Conservation (phyloP, 805 yeast genomes). For the Maudiozyma serrabonitensis region DNA sequence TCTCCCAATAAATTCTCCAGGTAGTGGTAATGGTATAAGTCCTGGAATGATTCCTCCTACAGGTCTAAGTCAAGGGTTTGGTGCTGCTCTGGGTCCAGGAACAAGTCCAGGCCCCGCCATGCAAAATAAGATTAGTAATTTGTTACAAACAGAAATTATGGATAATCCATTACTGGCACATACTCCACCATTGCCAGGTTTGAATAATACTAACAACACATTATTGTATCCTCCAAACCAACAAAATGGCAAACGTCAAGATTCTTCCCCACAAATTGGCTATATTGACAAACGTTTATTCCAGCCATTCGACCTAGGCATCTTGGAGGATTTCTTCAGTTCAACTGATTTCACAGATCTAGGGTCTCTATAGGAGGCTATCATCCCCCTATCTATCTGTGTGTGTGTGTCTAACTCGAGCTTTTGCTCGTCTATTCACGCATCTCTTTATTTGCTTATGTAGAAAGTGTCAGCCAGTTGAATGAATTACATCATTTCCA, state of each 20-base stretch:
- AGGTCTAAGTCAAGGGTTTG: not conserved
- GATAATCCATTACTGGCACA: not conserved
- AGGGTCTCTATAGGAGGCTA: constrained; percentile 7
- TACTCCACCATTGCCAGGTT: not conserved
- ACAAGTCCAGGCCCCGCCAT: not conserved
- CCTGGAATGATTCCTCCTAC: not conserved
- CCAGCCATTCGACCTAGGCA: constrained; percentile 13
- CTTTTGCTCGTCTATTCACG: not conserved
- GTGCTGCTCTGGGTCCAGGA: not conserved
- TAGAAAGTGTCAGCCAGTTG: too few relatives aligned
- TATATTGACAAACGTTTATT: not conserved
- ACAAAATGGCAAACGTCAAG: not conserved
- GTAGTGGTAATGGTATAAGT: not conserved
- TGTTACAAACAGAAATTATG: not conserved
- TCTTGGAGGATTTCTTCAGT: constrained; percentile 22
- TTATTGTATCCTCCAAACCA: not conserved
- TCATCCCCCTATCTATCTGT: not conserved
- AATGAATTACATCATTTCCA: too few relatives aligned
- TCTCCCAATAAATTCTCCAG: not conserved
- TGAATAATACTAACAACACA: not conserved
- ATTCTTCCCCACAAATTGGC: not conserved
- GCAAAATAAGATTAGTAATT: not conserved
- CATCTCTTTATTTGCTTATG: not conserved
- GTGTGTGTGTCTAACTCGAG: not conserved
- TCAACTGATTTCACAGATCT: constrained; percentile 20